phyloP scores from a whole-genome alignment of 495 filamentous ascomycete species.

The Penicillium arizonense region DNA sequence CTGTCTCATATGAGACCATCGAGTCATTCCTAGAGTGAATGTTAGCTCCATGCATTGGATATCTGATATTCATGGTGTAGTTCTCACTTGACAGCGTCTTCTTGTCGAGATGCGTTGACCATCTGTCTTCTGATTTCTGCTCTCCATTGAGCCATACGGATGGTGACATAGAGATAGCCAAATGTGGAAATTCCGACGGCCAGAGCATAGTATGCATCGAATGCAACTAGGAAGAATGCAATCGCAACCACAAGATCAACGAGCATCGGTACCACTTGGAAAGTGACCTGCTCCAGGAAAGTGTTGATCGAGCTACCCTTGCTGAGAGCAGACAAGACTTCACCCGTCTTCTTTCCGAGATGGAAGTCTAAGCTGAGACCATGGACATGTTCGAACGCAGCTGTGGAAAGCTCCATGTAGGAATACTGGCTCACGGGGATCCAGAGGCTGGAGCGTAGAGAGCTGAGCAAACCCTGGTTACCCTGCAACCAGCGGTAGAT shows the following conservation, averaged over 20 bases:
- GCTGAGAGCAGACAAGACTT: slow-evolving; percentile 90
- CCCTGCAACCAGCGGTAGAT: slow-evolving; percentile 84
- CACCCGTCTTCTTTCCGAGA: slow-evolving; percentile 92
- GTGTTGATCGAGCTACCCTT: slow-evolving; percentile 96
- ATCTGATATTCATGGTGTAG: background rate
- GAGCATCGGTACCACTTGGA: slow-evolving; percentile 92
- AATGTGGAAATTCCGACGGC: slow-evolving; percentile 91
- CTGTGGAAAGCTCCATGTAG: slow-evolving; percentile 89
- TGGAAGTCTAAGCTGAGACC: slow-evolving; percentile 94
- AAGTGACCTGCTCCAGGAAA: slow-evolving; percentile 93
- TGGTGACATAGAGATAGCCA: slow-evolving; percentile 91
- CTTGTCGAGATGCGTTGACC: slow-evolving; percentile 89
- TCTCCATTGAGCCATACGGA: slow-evolving; percentile 92
- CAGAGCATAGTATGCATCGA: slow-evolving; percentile 90
- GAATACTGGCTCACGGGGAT: slow-evolving; percentile 96
- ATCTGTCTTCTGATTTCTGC: slow-evolving; percentile 87
- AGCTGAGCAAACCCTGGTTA: slow-evolving; percentile 79
- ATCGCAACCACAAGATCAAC: slow-evolving; percentile 86
- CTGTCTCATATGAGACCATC: slow-evolving; percentile 95
- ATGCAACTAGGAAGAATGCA: slow-evolving; percentile 74
- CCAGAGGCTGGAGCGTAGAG: slow-evolving; percentile 80
- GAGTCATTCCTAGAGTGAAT: slow-evolving; percentile 73
- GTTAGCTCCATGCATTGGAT: background rate
- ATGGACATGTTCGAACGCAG: slow-evolving; percentile 96
- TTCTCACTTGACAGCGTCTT: slow-evolving; percentile 82